Percentiles rank a stretch among this genome's conserved stretches.
These are phyloP conservation scores for Phytophthora syringae DNA, from an alignment of 352 stramenopile genomes.

Conservation along the genomic window DNA sequence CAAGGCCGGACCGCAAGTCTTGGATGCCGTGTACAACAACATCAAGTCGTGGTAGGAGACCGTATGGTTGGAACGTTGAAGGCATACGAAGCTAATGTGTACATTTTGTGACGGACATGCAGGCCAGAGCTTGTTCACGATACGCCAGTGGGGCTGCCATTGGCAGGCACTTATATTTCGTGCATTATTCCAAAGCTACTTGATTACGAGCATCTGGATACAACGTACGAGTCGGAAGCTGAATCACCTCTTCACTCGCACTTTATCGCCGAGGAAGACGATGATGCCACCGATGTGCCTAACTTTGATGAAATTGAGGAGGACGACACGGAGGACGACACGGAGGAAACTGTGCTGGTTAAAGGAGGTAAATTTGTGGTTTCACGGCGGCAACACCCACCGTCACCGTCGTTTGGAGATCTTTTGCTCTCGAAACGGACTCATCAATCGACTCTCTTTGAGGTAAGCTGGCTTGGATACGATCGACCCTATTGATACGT, in stretches of 20 bases:
- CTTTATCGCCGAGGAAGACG: conserved; percentile 63
- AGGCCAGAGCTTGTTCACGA: conserved; percentile 66
- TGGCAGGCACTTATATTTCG: conserved; percentile 79
- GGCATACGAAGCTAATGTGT: background rate
- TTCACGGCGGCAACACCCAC: conserved; percentile 38
- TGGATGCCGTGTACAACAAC: conserved; percentile 78
- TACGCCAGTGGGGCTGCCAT: conserved; percentile 56
- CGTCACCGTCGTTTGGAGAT: conserved; percentile 75
- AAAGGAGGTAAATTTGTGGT: conserved; percentile 58
- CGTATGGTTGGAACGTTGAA: background rate
- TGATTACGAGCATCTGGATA: conserved; percentile 57
- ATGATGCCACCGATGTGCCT: conserved; percentile 36
- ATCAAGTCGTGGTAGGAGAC: conserved; percentile 63
- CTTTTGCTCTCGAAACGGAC: conserved; percentile 65
- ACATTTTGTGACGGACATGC: background rate
- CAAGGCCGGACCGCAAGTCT: conserved; percentile 65
- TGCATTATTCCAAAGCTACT: conserved; percentile 77
- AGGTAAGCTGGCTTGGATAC: conserved; percentile 37
- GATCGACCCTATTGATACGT: background rate
- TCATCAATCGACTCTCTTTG: conserved; percentile 60
- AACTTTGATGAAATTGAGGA: conserved; percentile 45
- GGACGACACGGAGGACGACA: conserved; percentile 38
- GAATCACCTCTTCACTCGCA: conserved; percentile 54
- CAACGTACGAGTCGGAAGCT: conserved; percentile 34
- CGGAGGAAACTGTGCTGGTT: conserved; percentile 38